A percentile compares a stretch with the other conserved stretches of the same genome.
Conservation (phyloP, 164 flowering plant species). For the Echeveria elegans region DNA sequence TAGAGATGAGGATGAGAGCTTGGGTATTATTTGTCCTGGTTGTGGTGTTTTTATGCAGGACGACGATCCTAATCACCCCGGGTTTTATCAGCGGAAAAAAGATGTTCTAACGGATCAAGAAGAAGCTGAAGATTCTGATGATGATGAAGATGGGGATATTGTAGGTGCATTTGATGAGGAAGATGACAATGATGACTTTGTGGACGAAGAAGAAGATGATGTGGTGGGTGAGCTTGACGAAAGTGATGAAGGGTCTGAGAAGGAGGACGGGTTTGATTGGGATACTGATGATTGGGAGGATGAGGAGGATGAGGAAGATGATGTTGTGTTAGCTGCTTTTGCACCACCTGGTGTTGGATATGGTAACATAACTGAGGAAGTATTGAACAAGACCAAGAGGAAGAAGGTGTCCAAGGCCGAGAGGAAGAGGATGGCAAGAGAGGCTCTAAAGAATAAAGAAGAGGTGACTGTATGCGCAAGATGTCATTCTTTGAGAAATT, state of each 20-base stretch:
- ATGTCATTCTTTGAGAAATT: conserved; percentile 85
- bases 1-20: conserved; percentile 66
- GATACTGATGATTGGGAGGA: conserved; percentile 61
- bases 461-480: conserved; percentile 84
- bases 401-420: conserved; percentile 56
- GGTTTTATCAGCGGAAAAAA: conserved; percentile 53
- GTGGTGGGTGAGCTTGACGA: conserved; percentile 21
- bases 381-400: conserved; percentile 32
- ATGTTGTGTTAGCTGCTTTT: conserved; percentile 68
- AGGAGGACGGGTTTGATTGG: conserved; percentile 40
- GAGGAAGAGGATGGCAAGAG: conserved; percentile 57
- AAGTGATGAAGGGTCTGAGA: conserved; percentile 25
- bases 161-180: conserved; percentile 15
- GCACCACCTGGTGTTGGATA: conserved; percentile 66
- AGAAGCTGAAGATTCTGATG: conserved; percentile 9
- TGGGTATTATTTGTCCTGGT: conserved; percentile 80
- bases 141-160: conserved; percentile 12
- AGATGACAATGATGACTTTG: conserved; percentile 24
- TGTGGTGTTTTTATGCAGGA: conserved; percentile 97
- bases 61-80: conserved; percentile 69
- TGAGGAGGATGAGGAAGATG: conserved; percentile 28
- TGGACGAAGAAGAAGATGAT: conserved; percentile 22
- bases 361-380: conserved; percentile 78
- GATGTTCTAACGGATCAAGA: conserved; percentile 11
- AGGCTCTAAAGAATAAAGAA: conserved; percentile 38